phyloP scores from a whole-genome alignment of 2,329 filamentous ascomycete genomes.

The Atkinsonella hypoxylon region DNA sequence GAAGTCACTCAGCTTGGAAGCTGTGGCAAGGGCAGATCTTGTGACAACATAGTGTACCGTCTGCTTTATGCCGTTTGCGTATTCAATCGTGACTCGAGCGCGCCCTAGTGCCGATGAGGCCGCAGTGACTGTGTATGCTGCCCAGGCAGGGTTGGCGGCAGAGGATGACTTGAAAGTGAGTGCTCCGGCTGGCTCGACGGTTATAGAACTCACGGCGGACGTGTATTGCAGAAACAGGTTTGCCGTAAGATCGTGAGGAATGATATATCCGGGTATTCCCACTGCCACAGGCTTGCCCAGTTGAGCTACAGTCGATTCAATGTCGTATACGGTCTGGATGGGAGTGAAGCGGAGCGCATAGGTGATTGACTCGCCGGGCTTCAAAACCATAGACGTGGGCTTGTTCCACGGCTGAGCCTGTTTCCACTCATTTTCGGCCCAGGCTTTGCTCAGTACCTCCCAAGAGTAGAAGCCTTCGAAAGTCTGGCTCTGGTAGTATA shows the following conservation, averaged over 20 bases:
- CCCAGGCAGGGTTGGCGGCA: slow-evolving; percentile 6
- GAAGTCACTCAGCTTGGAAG: slow-evolving; percentile 38
- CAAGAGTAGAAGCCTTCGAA: slow-evolving; percentile 52
- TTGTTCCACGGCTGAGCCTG: slow-evolving; percentile 39
- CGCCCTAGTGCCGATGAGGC: slow-evolving; percentile 35
- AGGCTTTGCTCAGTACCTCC: slow-evolving; percentile 42
- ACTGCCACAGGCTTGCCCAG: slow-evolving; percentile 36
- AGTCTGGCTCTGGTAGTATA: slow-evolving; percentile 37
- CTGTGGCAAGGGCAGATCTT: slow-evolving; percentile 29
- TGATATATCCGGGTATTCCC: slow-evolving; percentile 42
- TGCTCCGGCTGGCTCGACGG: slow-evolving; percentile 24
- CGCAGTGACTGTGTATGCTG: slow-evolving; percentile 31
- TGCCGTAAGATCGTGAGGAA: slow-evolving; percentile 34
- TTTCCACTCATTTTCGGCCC: slow-evolving; percentile 44
- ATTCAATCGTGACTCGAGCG: slow-evolving; percentile 33
- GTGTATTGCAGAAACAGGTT: slow-evolving; percentile 32
- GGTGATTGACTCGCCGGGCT: slow-evolving; percentile 30
- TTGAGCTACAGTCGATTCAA: slow-evolving; percentile 32
- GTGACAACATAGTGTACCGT: slow-evolving; percentile 45
- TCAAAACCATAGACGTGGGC: slow-evolving; percentile 33
- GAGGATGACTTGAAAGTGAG: slow-evolving; percentile 20
- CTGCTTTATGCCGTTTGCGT: slow-evolving; percentile 34
- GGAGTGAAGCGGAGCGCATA: slow-evolving; percentile 41
- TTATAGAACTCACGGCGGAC: slow-evolving; percentile 27
- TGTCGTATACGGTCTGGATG: slow-evolving; percentile 30